These are phyloP conservation scores for Exidia glandulosa DNA, from an alignment of 768 basidiomycete genomes.

Conservation along the genomic window DNA sequence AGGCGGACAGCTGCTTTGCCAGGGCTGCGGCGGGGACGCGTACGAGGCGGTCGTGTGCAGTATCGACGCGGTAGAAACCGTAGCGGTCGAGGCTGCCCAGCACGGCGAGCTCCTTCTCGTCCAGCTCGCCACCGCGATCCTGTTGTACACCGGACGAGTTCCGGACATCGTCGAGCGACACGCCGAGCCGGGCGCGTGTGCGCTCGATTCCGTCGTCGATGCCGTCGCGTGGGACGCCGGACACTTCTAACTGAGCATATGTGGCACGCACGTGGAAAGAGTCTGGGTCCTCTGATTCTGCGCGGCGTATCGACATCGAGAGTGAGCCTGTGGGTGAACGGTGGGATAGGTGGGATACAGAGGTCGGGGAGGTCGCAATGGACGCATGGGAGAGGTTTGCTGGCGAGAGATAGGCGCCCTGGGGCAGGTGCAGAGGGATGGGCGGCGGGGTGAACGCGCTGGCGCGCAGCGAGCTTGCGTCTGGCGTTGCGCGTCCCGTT, in stretches of 20 bases:
- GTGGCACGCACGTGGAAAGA: constrained; percentile 75
- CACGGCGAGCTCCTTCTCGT: constrained; percentile 60
- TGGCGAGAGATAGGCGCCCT: neutral
- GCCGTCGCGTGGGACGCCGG: constrained; percentile 91
- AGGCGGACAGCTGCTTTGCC: constrained; percentile 42
- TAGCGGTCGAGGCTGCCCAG: constrained; percentile 87
- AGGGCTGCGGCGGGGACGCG: constrained; percentile 54
- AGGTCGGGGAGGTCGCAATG: constrained; percentile 2
- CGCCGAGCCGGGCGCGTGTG: constrained; percentile 62
- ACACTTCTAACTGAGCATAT: constrained; percentile 79
- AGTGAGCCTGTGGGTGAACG: neutral
- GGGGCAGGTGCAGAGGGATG: neutral
- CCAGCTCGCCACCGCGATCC: constrained; percentile 45
- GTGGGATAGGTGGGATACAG: neutral
- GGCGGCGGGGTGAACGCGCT: neutral
- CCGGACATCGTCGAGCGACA: constrained; percentile 27
- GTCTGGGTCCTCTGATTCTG: constrained; percentile 57
- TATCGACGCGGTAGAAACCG: constrained; percentile 76
- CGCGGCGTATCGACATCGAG: constrained; percentile 5
- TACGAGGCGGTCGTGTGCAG: constrained; percentile 70
- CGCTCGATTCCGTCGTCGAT: constrained; percentile 90
- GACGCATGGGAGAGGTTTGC: neutral
- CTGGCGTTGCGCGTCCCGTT: neutral
- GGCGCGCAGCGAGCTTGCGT: neutral
- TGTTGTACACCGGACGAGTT: constrained; percentile 33